These are phyloP conservation scores for Handroanthus guayacan DNA, from an alignment of 257 asterid genomes.

Conservation along the genomic window DNA sequence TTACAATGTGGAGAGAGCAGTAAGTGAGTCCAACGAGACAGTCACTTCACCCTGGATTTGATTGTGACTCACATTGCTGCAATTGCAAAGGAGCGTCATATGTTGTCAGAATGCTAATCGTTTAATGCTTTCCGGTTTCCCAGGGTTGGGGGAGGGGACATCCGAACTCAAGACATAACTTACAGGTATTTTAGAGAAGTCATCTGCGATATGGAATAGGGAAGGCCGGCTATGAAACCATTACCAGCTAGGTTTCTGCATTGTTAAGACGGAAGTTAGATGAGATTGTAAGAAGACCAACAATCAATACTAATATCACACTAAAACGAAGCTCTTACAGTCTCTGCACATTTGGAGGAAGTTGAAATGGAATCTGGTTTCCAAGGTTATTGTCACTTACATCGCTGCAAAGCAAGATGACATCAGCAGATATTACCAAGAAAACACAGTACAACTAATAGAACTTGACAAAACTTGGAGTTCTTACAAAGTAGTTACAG, in stretches of 20 bases:
- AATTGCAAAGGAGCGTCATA: slow-evolving; percentile 29
- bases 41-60: slow-evolving; percentile 67
- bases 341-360: slow-evolving; percentile 75
- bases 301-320: background rate
- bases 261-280: slow-evolving; percentile 13
- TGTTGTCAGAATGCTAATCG: slow-evolving; percentile 8
- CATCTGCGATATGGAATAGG: slow-evolving; percentile 77
- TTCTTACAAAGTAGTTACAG: slow-evolving; percentile 83
- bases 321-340: slow-evolving; percentile 59
- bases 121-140: background rate
- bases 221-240: slow-evolving; percentile 71
- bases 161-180: slow-evolving; percentile 45
- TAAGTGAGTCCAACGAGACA: slow-evolving; percentile 57
- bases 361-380: slow-evolving; percentile 74
- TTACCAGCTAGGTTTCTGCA: slow-evolving; percentile 81
- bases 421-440: slow-evolving; percentile 24
- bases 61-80: slow-evolving; percentile 83
- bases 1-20: slow-evolving; percentile 83
- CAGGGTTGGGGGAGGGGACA: background rate
- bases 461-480: slow-evolving; percentile 14
- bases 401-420: slow-evolving; percentile 66
- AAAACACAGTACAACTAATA: background rate
- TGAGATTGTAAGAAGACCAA: slow-evolving; percentile 17
- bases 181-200: slow-evolving; percentile 71
- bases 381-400: slow-evolving; percentile 80